These are phyloP conservation scores for Heritiera littoralis DNA, from an alignment of 345 rosid species.

Conservation along the genomic window DNA sequence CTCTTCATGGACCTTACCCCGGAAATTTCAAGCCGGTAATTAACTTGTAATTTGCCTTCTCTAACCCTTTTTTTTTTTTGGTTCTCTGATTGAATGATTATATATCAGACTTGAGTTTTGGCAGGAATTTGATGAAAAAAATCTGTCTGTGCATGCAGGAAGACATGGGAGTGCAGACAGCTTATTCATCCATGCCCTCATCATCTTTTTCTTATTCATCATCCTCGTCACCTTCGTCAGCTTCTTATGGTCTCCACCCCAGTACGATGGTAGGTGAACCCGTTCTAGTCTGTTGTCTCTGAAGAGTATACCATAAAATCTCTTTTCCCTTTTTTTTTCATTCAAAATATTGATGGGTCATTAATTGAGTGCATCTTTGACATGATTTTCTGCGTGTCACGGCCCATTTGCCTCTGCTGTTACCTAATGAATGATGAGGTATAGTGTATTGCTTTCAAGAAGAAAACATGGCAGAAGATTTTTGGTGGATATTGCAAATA, in stretches of 20 bases:
- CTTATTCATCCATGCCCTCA: slow-evolving; percentile 56
- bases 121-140: not conserved
- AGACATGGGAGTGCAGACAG: slow-evolving; percentile 61
- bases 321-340: not conserved
- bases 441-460: not conserved
- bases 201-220: slow-evolving; percentile 63
- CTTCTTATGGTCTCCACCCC: slow-evolving; percentile 64
- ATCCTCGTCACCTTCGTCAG: slow-evolving; percentile 49
- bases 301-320: not conserved
- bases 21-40: slow-evolving; percentile 62
- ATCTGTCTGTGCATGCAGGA: slow-evolving; percentile 53
- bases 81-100: slow-evolving; percentile 2
- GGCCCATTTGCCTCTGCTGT: slow-evolving; percentile 11
- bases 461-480: not conserved
- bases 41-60: not conserved
- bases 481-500: not conserved
- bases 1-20: slow-evolving; percentile 43
- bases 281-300: not conserved
- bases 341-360: slow-evolving; percentile 11
- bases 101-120: not conserved
- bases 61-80: not conserved
- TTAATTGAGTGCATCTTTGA: slow-evolving; percentile 7
- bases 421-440: slow-evolving; percentile 6
- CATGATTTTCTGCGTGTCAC: slow-evolving; percentile 22
- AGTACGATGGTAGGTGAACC: slow-evolving; percentile 53